Base-by-base conservation (phyloP, 192 early-diverging fungal species). In the Coemansia sp. region DNA sequence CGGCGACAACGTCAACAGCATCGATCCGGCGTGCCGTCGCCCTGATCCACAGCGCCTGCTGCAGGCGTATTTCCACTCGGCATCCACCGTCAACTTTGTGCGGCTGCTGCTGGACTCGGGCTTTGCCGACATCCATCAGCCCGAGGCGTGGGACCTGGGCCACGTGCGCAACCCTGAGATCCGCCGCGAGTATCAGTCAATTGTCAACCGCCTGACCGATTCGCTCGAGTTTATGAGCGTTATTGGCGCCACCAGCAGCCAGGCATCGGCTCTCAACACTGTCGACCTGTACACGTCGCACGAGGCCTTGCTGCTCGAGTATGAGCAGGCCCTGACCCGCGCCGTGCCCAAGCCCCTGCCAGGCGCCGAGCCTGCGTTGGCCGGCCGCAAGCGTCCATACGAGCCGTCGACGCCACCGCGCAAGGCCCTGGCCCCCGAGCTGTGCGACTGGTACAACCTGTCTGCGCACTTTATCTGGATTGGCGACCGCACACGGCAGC, bases 391-490 rank as follows among this genome's bases (percentile, higher is more conserved):
- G 11, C 59, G 59, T 4, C 53, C 77, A 19, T 74, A 80, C 53
- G 71, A 80, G 71, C 77, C 77, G 7, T 53, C 77, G 31, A 80
- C 77, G 22, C 70, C 74, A 47, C 70, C 74, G 26, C 74, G 67
- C 56, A 65, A 64, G 27, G 41, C 65, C 17, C 61, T 68, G 21
- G 71, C 71, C 7, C 68, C 72, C 17, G 77, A 82, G 7, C 75
- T 84, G 23, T 70, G 78, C 64, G 85, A 86, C 63, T 91, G 85
- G 69, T 99, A 96, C 84, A 99, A 99, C 74, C 74, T 93, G 27
- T 93, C 94, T 14, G 87, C 97, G 3, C 97, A 99, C 80, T 98
- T 95, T 72, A 84, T 99, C 69, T 99, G 97, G 97, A 94, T 98
- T 64, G 97, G 97, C 25, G 97, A 99, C 82, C 89, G 97, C 43